A percentile compares a stretch with the other conserved stretches of the same genome.
These are phyloP conservation scores for Pyrenophora graminea DNA, from an alignment of 2,329 filamentous ascomycete genomes.

Conservation along the genomic window DNA sequence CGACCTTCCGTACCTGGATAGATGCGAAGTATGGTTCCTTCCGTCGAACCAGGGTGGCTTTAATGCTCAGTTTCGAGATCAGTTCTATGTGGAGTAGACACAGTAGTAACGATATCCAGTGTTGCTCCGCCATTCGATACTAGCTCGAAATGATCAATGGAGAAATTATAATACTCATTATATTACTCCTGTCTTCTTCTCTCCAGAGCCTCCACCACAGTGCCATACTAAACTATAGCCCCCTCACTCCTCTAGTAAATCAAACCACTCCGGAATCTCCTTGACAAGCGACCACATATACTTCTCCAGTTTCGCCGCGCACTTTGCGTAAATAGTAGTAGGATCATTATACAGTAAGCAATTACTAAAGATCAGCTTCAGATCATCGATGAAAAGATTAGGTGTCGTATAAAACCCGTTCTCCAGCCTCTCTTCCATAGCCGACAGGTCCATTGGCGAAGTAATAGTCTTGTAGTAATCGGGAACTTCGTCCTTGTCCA, in stretches of 20 bases:
- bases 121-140: no score
- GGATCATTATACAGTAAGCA: slow-evolving; percentile 87
- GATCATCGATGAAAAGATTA: slow-evolving; percentile 88
- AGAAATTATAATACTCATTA: no score
- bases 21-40: no score
- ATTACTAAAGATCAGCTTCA: slow-evolving; percentile 87
- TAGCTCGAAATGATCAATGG: no score
- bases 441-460: slow-evolving; percentile 91
- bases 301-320: slow-evolving; percentile 88
- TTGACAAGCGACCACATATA: slow-evolving; percentile 94
- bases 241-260: slow-evolving; percentile 47
- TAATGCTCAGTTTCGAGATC: no score
- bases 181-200: no score
- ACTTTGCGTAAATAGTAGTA: slow-evolving; percentile 90
- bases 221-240: no score
- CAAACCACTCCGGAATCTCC: slow-evolving; percentile 91
- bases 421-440: slow-evolving; percentile 93
- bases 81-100: no score
- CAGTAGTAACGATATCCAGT: no score
- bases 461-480: slow-evolving; percentile 98
- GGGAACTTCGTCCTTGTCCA: slow-evolving; percentile 90
- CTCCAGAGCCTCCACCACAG: no score
- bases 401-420: slow-evolving; percentile 90
- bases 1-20: no score
- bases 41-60: no score